Evolutionary conservation across 805 yeast species (phyloP).

Genomic region (Kuraishia hungarica): DNA sequence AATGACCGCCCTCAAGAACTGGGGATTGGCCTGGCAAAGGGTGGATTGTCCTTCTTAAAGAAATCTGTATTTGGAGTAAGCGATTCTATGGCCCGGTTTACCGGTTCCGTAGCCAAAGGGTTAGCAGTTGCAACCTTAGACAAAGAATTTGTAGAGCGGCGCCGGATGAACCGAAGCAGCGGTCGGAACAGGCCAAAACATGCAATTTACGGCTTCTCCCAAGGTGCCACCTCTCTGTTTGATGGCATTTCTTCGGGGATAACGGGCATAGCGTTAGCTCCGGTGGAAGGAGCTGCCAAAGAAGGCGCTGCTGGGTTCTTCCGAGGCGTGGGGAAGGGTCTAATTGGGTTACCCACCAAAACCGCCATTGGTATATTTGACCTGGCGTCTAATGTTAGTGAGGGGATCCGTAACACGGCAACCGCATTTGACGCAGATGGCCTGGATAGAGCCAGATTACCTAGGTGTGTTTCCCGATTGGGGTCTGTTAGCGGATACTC

Average conservation of each 20-base stretch:
- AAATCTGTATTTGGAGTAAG: slow-evolving; percentile 93
- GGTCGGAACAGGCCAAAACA: slow-evolving; percentile 76
- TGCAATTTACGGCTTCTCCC: slow-evolving; percentile 74
- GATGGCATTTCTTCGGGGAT: slow-evolving; percentile 85
- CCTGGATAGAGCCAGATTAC: slow-evolving; percentile 71
- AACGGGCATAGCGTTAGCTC: slow-evolving; percentile 84
- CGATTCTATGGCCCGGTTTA: slow-evolving; percentile 85
- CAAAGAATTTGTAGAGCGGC: slow-evolving; percentile 69
- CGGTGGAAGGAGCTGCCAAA: slow-evolving; percentile 79
- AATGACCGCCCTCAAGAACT: slow-evolving; percentile 94
- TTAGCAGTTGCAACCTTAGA: slow-evolving; percentile 87
- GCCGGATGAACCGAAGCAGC: slow-evolving; percentile 52
- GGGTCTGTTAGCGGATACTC: slow-evolving; percentile 68
- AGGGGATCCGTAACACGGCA: slow-evolving; percentile 89
- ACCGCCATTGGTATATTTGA: slow-evolving; percentile 94
- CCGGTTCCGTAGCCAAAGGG: slow-evolving; percentile 94
- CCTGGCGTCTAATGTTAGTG: slow-evolving; percentile 85
- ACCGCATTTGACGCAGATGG: slow-evolving; percentile 79
- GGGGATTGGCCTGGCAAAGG: slow-evolving; percentile 93
- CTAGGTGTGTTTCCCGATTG: slow-evolving; percentile 67
- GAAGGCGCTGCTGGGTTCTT: slow-evolving; percentile 91
- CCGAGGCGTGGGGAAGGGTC: slow-evolving; percentile 88
- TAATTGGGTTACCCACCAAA: slow-evolving; percentile 94
- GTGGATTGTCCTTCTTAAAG: slow-evolving; percentile 88
- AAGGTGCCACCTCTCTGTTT: slow-evolving; percentile 83